Base-by-base conservation (phyloP, 2,329 filamentous ascomycete genomes). In the Neonectria ditissima region DNA sequence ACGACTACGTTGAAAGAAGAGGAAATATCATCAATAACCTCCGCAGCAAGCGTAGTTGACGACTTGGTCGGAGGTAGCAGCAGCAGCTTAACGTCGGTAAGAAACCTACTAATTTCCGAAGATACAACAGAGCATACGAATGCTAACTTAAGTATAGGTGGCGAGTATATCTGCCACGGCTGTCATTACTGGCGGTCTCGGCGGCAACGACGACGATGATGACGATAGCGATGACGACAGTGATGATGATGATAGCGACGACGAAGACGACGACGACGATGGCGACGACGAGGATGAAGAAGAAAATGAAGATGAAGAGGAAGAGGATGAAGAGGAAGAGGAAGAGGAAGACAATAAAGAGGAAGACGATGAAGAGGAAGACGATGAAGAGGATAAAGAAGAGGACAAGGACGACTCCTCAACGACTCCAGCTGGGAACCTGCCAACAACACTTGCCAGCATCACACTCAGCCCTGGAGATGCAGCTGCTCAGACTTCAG, bases 381-480 rank as follows among this genome's bases (percentile, higher is more conserved):
- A 20, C 3, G 43, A 45, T 2, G 20, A 22, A 2, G 44, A 10
- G 13, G 24, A 28, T 1, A 13, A 28, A 6, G 51, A 30, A 6
- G 13, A 43, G 1, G 32, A 16, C 5, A 9, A 43, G 28, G 22
- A 16, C 7, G 37, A n/a, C 30, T 48, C 18, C 34, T 26, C 51
- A 30, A 22, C 14, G 28, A 66, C 37, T 26, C 30, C 34, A 18
- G 39, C 34, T 16, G 34, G 11, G 14, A 20, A 24, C 37, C 16
- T 22, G 10, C 26, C 52, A 30, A 55, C 52, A 14, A 43, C 52
- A 8, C 41, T 55, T 28, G 39, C 24, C 14, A 55, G 52, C n/a
- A 30, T 55, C 26, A 55, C 41, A 2, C 52, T 28, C n/a, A 14
- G 20, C 39, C 6, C 24, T 10, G 37, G 37, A 55, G 41, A 28